Base-by-base conservation (phyloP, 2,329 filamentous ascomycete species). In the Apiospora aurea region DNA sequence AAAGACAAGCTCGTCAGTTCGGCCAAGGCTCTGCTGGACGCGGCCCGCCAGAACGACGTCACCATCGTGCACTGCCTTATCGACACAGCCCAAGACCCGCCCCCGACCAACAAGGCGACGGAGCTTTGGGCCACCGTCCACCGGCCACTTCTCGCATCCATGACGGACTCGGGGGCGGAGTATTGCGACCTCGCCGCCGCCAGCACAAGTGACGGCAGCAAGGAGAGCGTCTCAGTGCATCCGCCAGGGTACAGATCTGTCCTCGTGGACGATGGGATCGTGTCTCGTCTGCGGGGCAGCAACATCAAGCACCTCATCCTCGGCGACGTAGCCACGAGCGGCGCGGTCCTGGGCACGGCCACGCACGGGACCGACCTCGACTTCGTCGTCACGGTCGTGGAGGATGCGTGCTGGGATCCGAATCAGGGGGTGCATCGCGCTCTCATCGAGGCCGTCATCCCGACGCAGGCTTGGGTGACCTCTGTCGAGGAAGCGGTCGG, bases 381-480 rank as follows among this genome's bases (percentile, higher is more conserved):
- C 67, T 76, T 76, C 53, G 71, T 76, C 24, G 73, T 74, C 49
- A 69, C 72, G 1, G 72, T 75, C 24, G 75, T 75, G 16, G 72
- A 51, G 66, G 72, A 75, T 7, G 73, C 72, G 26, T 72, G 69
- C 71, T 75, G 73, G 74, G 74, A 75, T n/a, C 70, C 70, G 1
- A 70, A 68, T 29, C 24, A 61, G 11, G 53, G 4, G 53, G 46
- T 47, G 18, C 53, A 61, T 7, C 7, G 11, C 5, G 53, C 34
- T 1, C 24, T 61, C 6, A 34, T 61, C 5, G 24, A 61, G 0
- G 21, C 24, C 5, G 34, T 61, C 8, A 1, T 61, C 5, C 53
- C 53, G 24, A 29, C 53, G 7, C 13, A 26, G 24, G 53, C 53
- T 21, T 61, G 24, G 53, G 53, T 61, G 13, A 1, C 34, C 1